phyloP scores from a whole-genome alignment of 495 filamentous ascomycete species.

The Talaromyces thailandensis region DNA sequence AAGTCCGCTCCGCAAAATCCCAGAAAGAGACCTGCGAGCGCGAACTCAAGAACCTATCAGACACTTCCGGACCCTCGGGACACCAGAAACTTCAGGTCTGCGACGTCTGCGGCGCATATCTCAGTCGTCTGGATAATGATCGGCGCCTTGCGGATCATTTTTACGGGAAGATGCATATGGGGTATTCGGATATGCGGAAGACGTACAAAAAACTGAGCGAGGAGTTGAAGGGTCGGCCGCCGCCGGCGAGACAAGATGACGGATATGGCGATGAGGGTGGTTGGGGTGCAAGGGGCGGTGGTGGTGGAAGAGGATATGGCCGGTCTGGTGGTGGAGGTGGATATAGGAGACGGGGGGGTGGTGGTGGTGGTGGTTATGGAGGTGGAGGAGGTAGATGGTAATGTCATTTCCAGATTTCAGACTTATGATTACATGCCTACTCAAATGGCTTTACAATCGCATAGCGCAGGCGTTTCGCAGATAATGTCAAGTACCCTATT shows the following conservation, averaged over 20 bases:
- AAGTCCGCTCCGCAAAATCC: conserved; percentile 68
- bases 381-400: conserved; percentile 4
- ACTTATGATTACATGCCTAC: conserved; percentile 6
- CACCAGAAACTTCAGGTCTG: conserved; percentile 98
- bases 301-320: conserved; percentile 36
- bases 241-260: conserved; percentile 46
- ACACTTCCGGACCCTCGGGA: conserved; percentile 83
- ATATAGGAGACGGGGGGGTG: conserved; percentile 33
- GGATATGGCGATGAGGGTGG: conserved; percentile 36
- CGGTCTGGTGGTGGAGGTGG: conserved; percentile 28
- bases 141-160: conserved; percentile 92
- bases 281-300: conserved; percentile 41
- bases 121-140: conserved; percentile 88
- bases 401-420: neutral
- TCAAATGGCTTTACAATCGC: conserved; percentile 20
- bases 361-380: conserved; percentile 32
- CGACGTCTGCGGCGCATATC: conserved; percentile 94
- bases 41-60: conserved; percentile 83
- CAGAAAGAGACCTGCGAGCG: conserved; percentile 78
- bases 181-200: conserved; percentile 96
- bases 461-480: conserved; percentile 40
- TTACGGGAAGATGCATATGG: conserved; percentile 98
- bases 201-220: conserved; percentile 76
- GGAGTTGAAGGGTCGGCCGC: conserved; percentile 67
- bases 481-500: conserved; percentile 10